phyloP scores from a whole-genome alignment of 768 basidiomycete species.

The Leccinum sublutescens region DNA sequence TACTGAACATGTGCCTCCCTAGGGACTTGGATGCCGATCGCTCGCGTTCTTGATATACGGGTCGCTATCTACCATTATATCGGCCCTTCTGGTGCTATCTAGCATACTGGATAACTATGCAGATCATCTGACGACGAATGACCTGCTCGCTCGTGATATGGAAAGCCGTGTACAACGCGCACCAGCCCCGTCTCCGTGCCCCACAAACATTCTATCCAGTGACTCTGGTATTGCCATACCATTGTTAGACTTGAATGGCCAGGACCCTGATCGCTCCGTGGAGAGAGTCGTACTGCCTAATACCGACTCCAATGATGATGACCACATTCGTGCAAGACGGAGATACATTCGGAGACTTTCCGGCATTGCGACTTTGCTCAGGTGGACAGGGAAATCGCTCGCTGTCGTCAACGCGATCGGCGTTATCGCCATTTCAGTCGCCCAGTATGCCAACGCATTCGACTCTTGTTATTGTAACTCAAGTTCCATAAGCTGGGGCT shows the following conservation, averaged over 20 bases:
- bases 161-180: background rate
- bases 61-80: constrained; percentile 22
- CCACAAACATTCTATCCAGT: too few relatives aligned
- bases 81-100: constrained; percentile 27
- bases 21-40: constrained; percentile 33
- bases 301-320: background rate
- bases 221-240: background rate
- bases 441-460: constrained; percentile 30
- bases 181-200: background rate
- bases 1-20: background rate
- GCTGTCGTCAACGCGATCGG: constrained; percentile 29
- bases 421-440: constrained; percentile 25
- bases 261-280: background rate
- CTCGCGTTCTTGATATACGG: constrained; percentile 1
- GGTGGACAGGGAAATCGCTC: constrained; percentile 27
- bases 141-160: background rate
- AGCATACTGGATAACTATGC: constrained; percentile 11
- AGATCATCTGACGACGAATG: background rate
- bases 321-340: background rate
- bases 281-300: background rate
- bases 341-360: background rate
- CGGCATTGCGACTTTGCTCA: constrained; percentile 15
- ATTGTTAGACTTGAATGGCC: background rate
- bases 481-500: constrained; percentile 19
- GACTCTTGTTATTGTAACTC: constrained; percentile 32